Conservation (phyloP, 2,329 filamentous ascomycete genomes). For the Colletotrichum acutatum region DNA sequence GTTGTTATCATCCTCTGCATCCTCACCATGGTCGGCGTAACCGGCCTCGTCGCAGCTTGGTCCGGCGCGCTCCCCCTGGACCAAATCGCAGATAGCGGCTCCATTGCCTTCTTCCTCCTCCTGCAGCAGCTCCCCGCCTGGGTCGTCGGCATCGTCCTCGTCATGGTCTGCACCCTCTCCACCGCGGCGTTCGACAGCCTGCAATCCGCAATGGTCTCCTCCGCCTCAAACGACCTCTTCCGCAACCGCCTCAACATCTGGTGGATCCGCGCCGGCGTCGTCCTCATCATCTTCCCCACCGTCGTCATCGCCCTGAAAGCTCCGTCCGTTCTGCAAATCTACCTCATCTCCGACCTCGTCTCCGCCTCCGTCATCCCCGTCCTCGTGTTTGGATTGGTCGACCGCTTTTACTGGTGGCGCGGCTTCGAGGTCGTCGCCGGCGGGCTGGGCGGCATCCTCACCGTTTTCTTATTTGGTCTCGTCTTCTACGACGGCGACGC, state of each 20-base stretch:
- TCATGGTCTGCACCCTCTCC: slow-evolving; percentile 82
- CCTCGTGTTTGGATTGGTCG: slow-evolving; percentile 76
- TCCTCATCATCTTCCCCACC: slow-evolving; percentile 78
- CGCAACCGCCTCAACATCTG: slow-evolving; percentile 83
- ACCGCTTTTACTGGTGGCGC: slow-evolving; percentile 77
- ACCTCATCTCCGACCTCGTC: slow-evolving; percentile 83
- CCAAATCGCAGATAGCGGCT: slow-evolving; percentile 67
- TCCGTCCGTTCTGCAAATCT: slow-evolving; percentile 82
- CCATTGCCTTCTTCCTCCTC: slow-evolving; percentile 80
- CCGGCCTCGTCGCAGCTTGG: slow-evolving; percentile 83
- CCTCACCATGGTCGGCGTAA: slow-evolving; percentile 76
- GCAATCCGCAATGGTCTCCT: slow-evolving; percentile 87
- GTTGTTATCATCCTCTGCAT: slow-evolving; percentile 73
- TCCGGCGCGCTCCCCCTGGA: slow-evolving; percentile 76
- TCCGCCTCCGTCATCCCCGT: slow-evolving; percentile 82
- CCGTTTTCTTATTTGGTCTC: slow-evolving; percentile 83
- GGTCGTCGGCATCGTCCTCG: slow-evolving; percentile 84
- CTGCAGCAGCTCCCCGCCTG: slow-evolving; percentile 78
- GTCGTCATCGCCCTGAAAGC: slow-evolving; percentile 80
- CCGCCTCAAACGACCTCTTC: slow-evolving; percentile 85
- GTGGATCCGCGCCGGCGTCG: slow-evolving; percentile 75
- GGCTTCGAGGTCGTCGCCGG: slow-evolving; percentile 85
- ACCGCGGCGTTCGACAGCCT: slow-evolving; percentile 84
- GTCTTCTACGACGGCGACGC: slow-evolving; percentile 84
- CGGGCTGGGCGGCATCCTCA: slow-evolving; percentile 80